Evolutionary conservation across 208 protist genomes (phyloP).

Genomic region (Crithidia expoeki): DNA sequence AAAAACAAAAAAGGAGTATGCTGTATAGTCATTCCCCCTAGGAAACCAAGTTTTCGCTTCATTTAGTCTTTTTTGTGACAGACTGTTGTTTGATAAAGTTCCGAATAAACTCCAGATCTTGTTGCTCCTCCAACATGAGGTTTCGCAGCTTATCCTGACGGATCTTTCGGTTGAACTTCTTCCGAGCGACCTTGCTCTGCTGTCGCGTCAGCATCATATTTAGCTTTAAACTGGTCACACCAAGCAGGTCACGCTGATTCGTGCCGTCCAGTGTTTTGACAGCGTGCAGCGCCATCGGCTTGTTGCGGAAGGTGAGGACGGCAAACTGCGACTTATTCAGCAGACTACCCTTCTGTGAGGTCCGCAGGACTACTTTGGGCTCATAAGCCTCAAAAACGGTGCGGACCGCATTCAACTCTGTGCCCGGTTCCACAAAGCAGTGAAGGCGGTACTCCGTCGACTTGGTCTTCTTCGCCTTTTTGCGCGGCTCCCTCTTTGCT

Average conservation of each 20-base stretch:
- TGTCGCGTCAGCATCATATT: conserved; percentile 80
- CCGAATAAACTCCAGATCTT: conserved; percentile 74
- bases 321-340: conserved; percentile 91
- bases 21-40: too few relatives aligned
- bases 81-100: conserved; percentile 60
- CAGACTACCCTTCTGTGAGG: conserved; percentile 84
- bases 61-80: conserved; percentile 18
- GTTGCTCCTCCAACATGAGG: conserved; percentile 38
- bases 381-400: conserved; percentile 87
- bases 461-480: conserved; percentile 39
- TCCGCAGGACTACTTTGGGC: conserved; percentile 80
- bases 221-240: conserved; percentile 72
- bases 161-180: conserved; percentile 52
- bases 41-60: background rate
- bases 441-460: conserved; percentile 72
- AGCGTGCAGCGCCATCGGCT: conserved; percentile 81
- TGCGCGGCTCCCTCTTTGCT: conserved; percentile 37
- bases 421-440: conserved; percentile 91
- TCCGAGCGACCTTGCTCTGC: conserved; percentile 67
- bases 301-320: conserved; percentile 90
- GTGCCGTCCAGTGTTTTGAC: conserved; percentile 81
- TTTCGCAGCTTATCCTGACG: conserved; percentile 31
- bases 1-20: background rate
- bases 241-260: conserved; percentile 80
- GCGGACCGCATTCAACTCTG: conserved; percentile 79